Evolutionary conservation across 1,284 basidiomycete genomes (phyloP).

Genomic region (Neolentinus lepideus): DNA sequence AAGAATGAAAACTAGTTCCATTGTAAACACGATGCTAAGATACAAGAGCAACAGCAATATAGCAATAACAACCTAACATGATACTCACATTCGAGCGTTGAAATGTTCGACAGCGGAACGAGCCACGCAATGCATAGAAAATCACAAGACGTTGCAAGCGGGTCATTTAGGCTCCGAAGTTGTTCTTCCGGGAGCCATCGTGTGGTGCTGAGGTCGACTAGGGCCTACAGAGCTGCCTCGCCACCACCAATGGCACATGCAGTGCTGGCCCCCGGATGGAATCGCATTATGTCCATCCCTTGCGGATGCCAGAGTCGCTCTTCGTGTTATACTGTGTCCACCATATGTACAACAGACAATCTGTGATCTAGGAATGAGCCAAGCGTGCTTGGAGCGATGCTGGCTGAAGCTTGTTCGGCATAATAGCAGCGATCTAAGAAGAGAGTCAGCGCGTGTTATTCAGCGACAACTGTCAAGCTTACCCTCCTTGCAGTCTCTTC

Average conservation of each 20-base stretch:
- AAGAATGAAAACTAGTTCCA: too few species aligned
- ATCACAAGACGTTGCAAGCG: conserved; percentile 6
- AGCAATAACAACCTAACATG: too few species aligned
- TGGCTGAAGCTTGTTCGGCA: conserved; percentile 36
- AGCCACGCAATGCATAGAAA: conserved; percentile 15
- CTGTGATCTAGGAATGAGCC: conserved; percentile 7
- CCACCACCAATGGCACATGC: conserved; percentile 5
- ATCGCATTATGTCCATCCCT: neutral
- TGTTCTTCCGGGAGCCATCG: conserved; percentile 13
- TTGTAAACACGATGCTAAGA: too few species aligned
- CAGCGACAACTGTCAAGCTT: conserved; percentile 11
- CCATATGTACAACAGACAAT: conserved; percentile 8
- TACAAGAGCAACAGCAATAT: too few species aligned
- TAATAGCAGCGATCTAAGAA: conserved; percentile 31
- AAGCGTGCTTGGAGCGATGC: conserved; percentile 14
- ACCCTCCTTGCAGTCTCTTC: conserved; percentile 65
- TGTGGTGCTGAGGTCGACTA: conserved; percentile 8
- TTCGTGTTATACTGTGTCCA: neutral
- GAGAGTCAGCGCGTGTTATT: conserved; percentile 5
- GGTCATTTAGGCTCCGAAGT: conserved; percentile 20
- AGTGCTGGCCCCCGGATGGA: conserved; percentile 14
- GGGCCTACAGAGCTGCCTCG: conserved; percentile 7
- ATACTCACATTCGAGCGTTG: neutral
- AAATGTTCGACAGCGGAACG: conserved; percentile 22
- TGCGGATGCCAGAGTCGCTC: neutral